phyloP scores from a whole-genome alignment of 2,329 filamentous ascomycete genomes.

The Colletotrichum caudatum region DNA sequence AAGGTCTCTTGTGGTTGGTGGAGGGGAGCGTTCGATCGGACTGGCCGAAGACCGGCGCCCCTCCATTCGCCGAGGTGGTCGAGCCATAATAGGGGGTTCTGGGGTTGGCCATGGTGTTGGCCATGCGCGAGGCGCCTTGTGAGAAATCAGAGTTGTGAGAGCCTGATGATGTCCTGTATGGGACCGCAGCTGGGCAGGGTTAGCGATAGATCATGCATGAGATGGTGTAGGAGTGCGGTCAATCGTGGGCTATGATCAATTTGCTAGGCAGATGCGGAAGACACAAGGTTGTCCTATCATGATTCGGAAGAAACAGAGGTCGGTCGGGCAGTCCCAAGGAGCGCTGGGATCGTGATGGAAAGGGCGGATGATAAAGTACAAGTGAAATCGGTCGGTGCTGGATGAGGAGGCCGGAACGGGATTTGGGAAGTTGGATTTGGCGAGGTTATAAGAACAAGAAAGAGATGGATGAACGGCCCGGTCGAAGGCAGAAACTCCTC shows the following conservation, averaged over 20 bases:
- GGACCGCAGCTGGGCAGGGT: not conserved
- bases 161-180: constrained; percentile 13
- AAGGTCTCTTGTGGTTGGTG: constrained; percentile 35
- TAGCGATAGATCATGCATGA: not conserved
- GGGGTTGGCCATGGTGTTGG: constrained; percentile 2
- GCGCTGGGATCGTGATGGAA: not conserved
- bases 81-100: not conserved
- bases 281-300: too few species aligned
- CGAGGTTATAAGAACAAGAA: not conserved
- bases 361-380: not conserved
- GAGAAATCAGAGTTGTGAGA: not conserved
- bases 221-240: not conserved
- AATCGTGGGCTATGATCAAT: not conserved
- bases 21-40: not conserved
- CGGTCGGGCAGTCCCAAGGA: not conserved
- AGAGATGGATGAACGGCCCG: not conserved
- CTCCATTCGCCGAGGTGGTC: not conserved
- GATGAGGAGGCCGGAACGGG: not conserved
- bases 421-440: not conserved
- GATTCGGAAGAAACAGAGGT: not conserved
- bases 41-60: not conserved
- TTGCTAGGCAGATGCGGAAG: too few species aligned
- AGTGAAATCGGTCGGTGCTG: not conserved
- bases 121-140: not conserved
- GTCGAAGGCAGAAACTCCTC: not conserved